These are phyloP conservation scores for Zoysia matrella DNA, from an alignment of 202 grass and related monocot species.

Conservation along the genomic window DNA sequence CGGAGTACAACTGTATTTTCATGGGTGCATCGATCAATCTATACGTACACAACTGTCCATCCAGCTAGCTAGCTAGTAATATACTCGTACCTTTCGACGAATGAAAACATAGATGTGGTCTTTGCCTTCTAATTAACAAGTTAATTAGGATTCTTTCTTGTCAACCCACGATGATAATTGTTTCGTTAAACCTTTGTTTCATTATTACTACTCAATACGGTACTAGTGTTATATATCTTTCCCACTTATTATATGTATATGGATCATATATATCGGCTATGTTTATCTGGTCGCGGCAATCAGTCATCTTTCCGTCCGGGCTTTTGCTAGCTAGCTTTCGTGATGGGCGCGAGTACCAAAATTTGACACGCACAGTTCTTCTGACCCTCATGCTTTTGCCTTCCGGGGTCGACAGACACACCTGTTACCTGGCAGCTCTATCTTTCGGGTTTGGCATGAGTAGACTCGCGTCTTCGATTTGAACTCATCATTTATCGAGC, in stretches of 20 bases:
- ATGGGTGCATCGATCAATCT: constrained; percentile 12
- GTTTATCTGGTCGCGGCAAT: constrained; percentile 22
- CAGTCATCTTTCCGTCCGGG: constrained; percentile 6
- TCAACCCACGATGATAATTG: neutral
- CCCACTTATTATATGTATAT: neutral
- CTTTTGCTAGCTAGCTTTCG: constrained; percentile 33
- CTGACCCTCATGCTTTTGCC: neutral
- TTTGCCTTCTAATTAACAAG: neutral
- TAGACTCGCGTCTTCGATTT: constrained; percentile 38
- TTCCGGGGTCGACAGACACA: neutral
- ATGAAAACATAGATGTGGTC: too few relatives aligned
- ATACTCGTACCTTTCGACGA: too few relatives aligned
- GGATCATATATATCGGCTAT: neutral
- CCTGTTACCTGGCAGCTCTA: constrained; percentile 39
- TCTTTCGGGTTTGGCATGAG: constrained; percentile 44
- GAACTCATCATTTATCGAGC: constrained; percentile 46
- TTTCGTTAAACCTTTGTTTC: neutral
- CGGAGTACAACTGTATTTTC: constrained; percentile 34
- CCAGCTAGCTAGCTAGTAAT: neutral
- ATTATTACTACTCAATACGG: neutral
- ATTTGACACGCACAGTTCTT: constrained; percentile 55
- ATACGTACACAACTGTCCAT: constrained; percentile 7
- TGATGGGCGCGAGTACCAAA: constrained; percentile 58
- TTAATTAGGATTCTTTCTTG: neutral
- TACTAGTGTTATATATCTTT: neutral